Conservation (phyloP, 1,139 yeast genomes). For the Suhomyces coccinellae region DNA sequence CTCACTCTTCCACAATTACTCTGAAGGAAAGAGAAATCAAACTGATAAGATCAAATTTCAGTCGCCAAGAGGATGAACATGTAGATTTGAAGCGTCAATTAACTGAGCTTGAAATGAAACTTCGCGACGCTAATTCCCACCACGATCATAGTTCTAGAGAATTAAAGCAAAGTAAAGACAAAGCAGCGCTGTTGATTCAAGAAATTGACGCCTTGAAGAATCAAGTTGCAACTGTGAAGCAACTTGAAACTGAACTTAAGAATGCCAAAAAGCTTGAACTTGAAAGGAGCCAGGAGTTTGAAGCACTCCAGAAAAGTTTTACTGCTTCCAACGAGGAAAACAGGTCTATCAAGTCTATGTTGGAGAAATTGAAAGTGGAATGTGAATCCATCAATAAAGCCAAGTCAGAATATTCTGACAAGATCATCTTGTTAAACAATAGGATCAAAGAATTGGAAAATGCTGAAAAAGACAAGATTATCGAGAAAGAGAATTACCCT, state of each 20-base stretch:
- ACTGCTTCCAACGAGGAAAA: slow-evolving; percentile 15
- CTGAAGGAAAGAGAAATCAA: slow-evolving; percentile 16
- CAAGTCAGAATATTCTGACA: slow-evolving; percentile 29
- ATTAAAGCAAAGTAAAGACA: slow-evolving; percentile 10
- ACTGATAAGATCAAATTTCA: slow-evolving; percentile 14
- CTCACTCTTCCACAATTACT: slow-evolving; percentile 12
- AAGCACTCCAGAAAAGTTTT: slow-evolving; percentile 11
- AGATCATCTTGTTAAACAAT: slow-evolving; percentile 26
- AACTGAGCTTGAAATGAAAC: slow-evolving; percentile 14
- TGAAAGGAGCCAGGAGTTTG: slow-evolving; percentile 11
- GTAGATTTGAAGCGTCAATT: slow-evolving; percentile 13
- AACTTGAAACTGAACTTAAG: slow-evolving; percentile 13
- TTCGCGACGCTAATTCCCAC: slow-evolving; percentile 12
- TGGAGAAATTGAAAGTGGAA: slow-evolving; percentile 35
- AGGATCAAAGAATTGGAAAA: slow-evolving; percentile 20
- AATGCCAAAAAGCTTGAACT: slow-evolving; percentile 10
- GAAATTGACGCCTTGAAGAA: slow-evolving; percentile 13
- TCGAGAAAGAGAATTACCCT: slow-evolving; percentile 41
- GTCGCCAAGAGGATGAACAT: slow-evolving; percentile 16
- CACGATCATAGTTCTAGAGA: slow-evolving; percentile 13
- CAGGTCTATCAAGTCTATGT: slow-evolving; percentile 17
- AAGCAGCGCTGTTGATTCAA: slow-evolving; percentile 4
- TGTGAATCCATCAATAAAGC: slow-evolving; percentile 31
- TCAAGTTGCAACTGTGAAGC: slow-evolving; percentile 13
- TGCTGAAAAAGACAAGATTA: slow-evolving; percentile 14